These are phyloP conservation scores for Areca catechu DNA, from an alignment of 176 grass and related monocot species.

Conservation along the genomic window DNA sequence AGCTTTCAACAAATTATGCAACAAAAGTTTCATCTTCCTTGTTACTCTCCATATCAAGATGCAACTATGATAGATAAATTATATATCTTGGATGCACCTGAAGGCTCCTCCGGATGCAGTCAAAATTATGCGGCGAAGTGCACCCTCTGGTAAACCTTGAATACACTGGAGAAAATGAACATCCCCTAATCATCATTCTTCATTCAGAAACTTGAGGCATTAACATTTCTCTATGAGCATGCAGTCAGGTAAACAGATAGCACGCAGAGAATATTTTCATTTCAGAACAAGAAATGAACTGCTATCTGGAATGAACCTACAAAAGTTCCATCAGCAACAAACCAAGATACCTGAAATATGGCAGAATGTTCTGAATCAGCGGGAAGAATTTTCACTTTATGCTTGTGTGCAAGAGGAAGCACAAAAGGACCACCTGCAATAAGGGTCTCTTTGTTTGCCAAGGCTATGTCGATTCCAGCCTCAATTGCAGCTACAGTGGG, in stretches of 20 bases:
- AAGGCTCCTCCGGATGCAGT: constrained; percentile 98
- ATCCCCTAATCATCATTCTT: not conserved
- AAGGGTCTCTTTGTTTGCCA: constrained; percentile 97
- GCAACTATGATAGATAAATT: too few relatives aligned
- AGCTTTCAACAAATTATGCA: too few relatives aligned
- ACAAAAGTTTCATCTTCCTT: too few relatives aligned
- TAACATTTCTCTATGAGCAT: too few relatives aligned
- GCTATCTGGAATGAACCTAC: too few relatives aligned
- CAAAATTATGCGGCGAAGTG: constrained; percentile 85
- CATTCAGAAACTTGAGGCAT: not conserved
- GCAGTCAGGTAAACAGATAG: too few relatives aligned
- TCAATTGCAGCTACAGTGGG: constrained; percentile 97
- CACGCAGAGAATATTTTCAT: not conserved
- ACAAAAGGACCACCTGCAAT: constrained; percentile 99
- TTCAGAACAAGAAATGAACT: too few relatives aligned
- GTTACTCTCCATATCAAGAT: too few relatives aligned
- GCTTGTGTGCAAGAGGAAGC: constrained; percentile 91
- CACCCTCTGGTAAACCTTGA: constrained; percentile 81
- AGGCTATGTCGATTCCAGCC: constrained; percentile 88
- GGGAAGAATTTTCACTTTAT: constrained; percentile 97
- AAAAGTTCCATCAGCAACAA: not conserved
- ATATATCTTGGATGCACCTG: constrained; percentile 32
- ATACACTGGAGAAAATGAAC: constrained; percentile 49
- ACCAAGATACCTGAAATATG: constrained; percentile 89
- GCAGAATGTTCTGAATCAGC: constrained; percentile 99